Evolutionary conservation across 1,284 basidiomycete genomes (phyloP).

Genomic region (Ceratobasidium sp.): DNA sequence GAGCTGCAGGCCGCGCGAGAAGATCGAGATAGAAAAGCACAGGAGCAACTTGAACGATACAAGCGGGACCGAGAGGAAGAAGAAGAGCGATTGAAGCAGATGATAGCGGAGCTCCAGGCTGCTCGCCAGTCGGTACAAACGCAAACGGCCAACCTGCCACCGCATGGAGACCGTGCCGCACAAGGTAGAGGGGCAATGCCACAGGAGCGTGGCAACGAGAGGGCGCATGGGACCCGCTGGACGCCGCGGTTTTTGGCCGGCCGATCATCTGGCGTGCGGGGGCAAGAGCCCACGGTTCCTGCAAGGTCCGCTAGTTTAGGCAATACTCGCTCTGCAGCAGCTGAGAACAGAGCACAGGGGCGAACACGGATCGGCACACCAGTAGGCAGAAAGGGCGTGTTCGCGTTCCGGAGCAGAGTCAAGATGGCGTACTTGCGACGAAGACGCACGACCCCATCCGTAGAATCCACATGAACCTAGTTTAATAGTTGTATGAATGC

Average conservation of each 20-base stretch:
- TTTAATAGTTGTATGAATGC: too few species aligned
- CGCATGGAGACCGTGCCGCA: neutral
- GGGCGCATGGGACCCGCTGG: neutral
- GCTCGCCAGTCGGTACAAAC: neutral
- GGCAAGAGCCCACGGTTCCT: neutral
- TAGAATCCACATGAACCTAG: too few species aligned
- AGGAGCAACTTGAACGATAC: conserved; percentile 29
- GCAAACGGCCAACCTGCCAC: neutral
- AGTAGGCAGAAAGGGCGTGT: neutral
- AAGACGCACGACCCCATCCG: too few species aligned
- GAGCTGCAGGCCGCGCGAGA: conserved; percentile 7
- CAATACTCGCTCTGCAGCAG: neutral
- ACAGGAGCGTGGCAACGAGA: neutral
- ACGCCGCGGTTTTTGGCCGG: neutral
- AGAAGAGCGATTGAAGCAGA: neutral
- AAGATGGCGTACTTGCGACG: conserved; percentile 10
- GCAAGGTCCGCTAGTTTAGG: neutral
- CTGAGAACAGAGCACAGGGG: conserved; percentile 3
- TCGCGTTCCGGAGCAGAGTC: neutral
- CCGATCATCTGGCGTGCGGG: neutral
- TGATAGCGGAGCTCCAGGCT: neutral
- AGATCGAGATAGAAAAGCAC: conserved; percentile 29
- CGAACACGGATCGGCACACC: conserved; percentile 1
- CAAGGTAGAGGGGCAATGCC: too few species aligned
- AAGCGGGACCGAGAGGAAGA: conserved; percentile 17